These are phyloP conservation scores for Starmerella vaccinii DNA, from an alignment of 805 yeast species.

Conservation along the genomic window DNA sequence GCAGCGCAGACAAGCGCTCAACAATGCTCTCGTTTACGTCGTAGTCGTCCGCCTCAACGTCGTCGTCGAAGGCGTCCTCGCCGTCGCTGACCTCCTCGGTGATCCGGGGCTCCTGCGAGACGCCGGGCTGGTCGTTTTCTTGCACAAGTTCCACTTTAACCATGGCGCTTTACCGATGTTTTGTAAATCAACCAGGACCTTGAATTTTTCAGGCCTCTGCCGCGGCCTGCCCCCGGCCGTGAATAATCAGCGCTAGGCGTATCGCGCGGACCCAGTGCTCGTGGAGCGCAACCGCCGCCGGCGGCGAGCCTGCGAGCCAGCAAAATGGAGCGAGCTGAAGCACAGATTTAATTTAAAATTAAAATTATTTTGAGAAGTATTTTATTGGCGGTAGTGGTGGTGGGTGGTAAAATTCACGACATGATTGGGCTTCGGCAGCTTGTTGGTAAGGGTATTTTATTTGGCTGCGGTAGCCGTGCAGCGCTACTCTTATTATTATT, in stretches of 20 bases:
- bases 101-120: constrained; percentile 35
- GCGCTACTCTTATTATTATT: too few species aligned
- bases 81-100: constrained; percentile 32
- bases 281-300: too few species aligned
- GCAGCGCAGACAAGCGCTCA: constrained; percentile 84
- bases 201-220: not conserved
- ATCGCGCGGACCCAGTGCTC: too few species aligned
- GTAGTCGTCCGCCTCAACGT: constrained; percentile 54
- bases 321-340: too few species aligned
- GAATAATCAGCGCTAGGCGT: constrained; percentile 2
- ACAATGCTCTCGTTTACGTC: constrained; percentile 66
- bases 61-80: constrained; percentile 39
- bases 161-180: constrained; percentile 35
- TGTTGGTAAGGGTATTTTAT: too few species aligned
- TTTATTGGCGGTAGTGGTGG: too few species aligned
- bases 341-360: too few species aligned
- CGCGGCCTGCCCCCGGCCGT: not conserved
- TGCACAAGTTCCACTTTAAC: constrained; percentile 66
- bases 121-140: constrained; percentile 37
- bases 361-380: too few species aligned
- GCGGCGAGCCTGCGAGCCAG: too few species aligned
- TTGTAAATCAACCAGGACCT: not conserved
- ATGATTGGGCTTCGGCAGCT: too few species aligned
- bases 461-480: too few species aligned
- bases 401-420: too few species aligned